phyloP scores from a whole-genome alignment of 179 eudicot genomes.

The Beta corolliflora region DNA sequence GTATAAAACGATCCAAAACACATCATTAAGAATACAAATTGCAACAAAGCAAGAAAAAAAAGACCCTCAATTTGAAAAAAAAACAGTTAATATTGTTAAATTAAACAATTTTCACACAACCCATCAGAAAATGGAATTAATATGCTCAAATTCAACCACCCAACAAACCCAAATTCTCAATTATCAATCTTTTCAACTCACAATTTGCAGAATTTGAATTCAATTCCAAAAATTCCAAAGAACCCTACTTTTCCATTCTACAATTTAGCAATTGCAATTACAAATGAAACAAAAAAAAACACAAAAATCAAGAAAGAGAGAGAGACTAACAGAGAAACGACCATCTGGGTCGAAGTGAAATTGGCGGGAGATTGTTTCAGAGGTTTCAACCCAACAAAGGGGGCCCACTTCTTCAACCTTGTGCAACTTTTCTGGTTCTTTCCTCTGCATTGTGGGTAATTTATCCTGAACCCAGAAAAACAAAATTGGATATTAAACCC shows the following conservation, averaged over 20 bases:
- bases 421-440: constrained; percentile 20
- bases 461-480: constrained; percentile 24
- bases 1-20: background rate
- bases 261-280: background rate
- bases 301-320: background rate
- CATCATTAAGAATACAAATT: background rate
- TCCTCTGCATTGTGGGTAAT: constrained; percentile 27
- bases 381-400: constrained; percentile 68
- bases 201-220: background rate
- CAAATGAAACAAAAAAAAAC: background rate
- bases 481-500: background rate
- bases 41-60: background rate
- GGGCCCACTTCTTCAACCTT: constrained; percentile 37
- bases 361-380: constrained; percentile 59
- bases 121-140: background rate
- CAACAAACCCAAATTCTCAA: background rate
- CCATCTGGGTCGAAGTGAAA: constrained; percentile 61
- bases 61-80: background rate
- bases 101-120: background rate
- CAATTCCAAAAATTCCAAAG: background rate
- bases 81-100: background rate
- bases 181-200: background rate
- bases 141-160: background rate
- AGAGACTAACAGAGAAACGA: constrained; percentile 54
- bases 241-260: background rate